Percentiles rank a stretch among this genome's conserved stretches.
These are phyloP conservation scores for Hylodesmum podocarpum DNA, from an alignment of 306 rosid species.

Conservation along the genomic window DNA sequence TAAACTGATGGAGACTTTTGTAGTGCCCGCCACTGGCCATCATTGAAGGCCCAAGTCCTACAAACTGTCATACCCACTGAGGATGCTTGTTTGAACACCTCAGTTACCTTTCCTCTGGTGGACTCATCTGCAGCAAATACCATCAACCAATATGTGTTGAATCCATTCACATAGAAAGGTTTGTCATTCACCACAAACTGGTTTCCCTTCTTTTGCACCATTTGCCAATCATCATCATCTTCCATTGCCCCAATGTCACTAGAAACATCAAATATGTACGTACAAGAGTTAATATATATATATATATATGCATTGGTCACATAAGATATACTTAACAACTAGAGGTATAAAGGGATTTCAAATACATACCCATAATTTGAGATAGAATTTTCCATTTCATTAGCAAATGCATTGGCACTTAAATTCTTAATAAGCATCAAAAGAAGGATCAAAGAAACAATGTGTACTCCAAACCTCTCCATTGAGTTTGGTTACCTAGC, in stretches of 20 bases:
- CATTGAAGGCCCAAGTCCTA: conserved; percentile 95
- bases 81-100: conserved; percentile 73
- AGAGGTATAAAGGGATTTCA: background rate
- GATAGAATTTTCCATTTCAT: conserved; percentile 34
- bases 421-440: conserved; percentile 27
- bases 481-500: conserved; percentile 41
- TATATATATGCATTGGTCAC: background rate
- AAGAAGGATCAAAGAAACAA: conserved; percentile 38
- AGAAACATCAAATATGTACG: background rate
- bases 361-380: conserved; percentile 41
- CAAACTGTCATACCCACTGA: conserved; percentile 84
- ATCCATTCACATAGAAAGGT: conserved; percentile 92
- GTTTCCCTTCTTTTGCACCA: conserved; percentile 84
- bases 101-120: conserved; percentile 81
- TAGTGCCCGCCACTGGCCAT: conserved; percentile 94
- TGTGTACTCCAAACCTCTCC: conserved; percentile 34
- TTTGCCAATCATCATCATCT: conserved; percentile 59
- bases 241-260: conserved; percentile 34
- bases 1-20: conserved; percentile 84
- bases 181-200: conserved; percentile 74
- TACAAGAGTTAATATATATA: background rate
- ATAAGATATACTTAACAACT: background rate
- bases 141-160: conserved; percentile 97
- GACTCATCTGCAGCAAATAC: conserved; percentile 88
- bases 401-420: conserved; percentile 31